Evolutionary conservation across 202 grass and related monocot genomes (phyloP), one percentile per base, ranked within the genome.

Genomic region (Setaria viridis): DNA sequence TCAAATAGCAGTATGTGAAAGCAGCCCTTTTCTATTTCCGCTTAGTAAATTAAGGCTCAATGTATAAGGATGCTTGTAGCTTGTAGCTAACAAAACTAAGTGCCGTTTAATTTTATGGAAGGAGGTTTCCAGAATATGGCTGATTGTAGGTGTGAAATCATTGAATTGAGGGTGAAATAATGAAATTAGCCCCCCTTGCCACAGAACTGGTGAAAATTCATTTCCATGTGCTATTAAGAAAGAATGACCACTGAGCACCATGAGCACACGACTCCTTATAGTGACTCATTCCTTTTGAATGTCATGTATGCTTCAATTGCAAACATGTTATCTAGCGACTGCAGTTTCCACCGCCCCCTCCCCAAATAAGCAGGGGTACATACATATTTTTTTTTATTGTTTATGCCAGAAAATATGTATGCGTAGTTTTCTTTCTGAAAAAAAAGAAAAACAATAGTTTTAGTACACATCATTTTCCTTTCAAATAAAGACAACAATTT

Each of bases 1-100:
- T 50, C 91, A 91, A 84, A 85, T 80, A 70, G 81, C 82, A 34
- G 82, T 91, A 93, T 77, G 79, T 86, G 49, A 81, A 83, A 63
- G 4, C 69, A 67, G 9, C 17, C 25, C 11, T 74, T 57, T 82
- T 37, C 62, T 4, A 7, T 54, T 37, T 39, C 11, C 21, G 0
- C 21, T 35, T 49, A 58, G 17, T 35, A 60, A 78, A 56, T 50
- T 69, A 58, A 85, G 3, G 50, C 5, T 70, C 30, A 58, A 48
- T 77, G 75, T 20, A 37, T 46, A 46, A 46, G 43, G 43, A 46
- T 46, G 43, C 43, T 46, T 46, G 43, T 46, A 46, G 43, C 43
- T 46, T 46, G 43, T 46, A 46, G 43, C 43, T 46, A 46, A 46
- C 8, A 46, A 46, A 8, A 46, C 43, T 46, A 46, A 46, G 43